Conservation (phyloP, 2,329 filamentous ascomycete genomes). For the Ophiostoma angusticollis region DNA sequence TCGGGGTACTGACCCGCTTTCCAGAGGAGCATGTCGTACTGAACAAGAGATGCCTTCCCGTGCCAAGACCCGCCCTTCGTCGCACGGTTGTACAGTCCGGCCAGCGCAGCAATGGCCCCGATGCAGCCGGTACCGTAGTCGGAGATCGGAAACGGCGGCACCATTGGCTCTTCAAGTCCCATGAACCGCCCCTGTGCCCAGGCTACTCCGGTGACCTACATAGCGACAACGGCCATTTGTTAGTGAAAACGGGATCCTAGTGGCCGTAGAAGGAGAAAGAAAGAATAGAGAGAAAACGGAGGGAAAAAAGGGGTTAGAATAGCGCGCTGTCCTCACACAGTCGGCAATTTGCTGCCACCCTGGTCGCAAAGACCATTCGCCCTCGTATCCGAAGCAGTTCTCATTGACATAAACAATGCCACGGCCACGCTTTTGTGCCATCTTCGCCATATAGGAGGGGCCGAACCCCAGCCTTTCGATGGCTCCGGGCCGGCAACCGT, state of each 20-base stretch:
- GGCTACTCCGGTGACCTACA: constrained; percentile 34
- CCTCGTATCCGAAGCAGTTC: constrained; percentile 45
- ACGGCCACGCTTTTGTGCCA: constrained; percentile 26
- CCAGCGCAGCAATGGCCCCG: constrained; percentile 53
- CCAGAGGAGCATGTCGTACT: constrained; percentile 56
- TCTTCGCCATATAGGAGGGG: constrained; percentile 25
- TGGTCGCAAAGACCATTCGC: constrained; percentile 30
- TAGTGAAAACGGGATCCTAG: constrained; percentile 1
- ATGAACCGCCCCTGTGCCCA: constrained; percentile 52
- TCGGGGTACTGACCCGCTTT: constrained; percentile 43
- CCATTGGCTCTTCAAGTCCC: constrained; percentile 48
- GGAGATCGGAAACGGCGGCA: constrained; percentile 51
- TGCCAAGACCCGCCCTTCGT: constrained; percentile 53
- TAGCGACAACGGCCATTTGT: no score
- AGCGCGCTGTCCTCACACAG: constrained; percentile 35
- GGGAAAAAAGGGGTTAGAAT: neutral
- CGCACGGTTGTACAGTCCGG: constrained; percentile 49
- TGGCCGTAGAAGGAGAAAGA: neutral
- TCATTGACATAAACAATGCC: constrained; percentile 36
- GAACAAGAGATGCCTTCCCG: constrained; percentile 49
- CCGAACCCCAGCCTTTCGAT: constrained; percentile 30
- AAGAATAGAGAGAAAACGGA: neutral
- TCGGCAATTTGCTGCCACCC: constrained; percentile 41
- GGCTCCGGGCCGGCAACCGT: constrained; percentile 36
- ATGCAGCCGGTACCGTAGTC: constrained; percentile 62